Percentiles rank a stretch among this genome's conserved stretches.
These are phyloP conservation scores for Dioszegia hungarica DNA, from an alignment of 768 basidiomycete genomes.

Conservation along the genomic window DNA sequence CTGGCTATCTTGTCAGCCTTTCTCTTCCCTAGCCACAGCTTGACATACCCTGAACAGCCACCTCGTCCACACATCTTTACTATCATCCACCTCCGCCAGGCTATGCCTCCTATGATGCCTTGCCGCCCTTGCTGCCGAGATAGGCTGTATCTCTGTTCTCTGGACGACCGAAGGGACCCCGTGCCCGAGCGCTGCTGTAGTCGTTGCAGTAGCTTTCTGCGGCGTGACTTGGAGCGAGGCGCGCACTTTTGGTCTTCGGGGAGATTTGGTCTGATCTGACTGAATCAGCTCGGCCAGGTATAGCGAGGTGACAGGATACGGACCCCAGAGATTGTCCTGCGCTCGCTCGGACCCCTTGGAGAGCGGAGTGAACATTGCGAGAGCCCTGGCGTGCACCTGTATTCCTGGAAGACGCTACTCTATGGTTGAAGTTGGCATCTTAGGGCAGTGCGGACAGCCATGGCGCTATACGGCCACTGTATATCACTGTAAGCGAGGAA, in stretches of 20 bases:
- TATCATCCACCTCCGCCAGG: slow-evolving; percentile 13
- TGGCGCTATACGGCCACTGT: no score
- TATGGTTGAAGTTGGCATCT: no score
- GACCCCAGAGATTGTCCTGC: slow-evolving; percentile 45
- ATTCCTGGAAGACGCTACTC: no score
- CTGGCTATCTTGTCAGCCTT: slow-evolving; percentile 36
- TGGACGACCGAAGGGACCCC: background rate
- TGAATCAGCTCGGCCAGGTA: background rate
- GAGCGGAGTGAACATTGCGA: slow-evolving; percentile 47
- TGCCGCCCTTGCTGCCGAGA: background rate
- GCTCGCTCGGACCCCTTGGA: slow-evolving; percentile 44
- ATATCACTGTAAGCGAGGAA: no score
- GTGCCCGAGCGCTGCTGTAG: background rate
- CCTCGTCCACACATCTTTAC: slow-evolving; percentile 19
- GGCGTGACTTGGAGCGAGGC: slow-evolving; percentile 6
- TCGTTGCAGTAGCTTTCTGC: background rate
- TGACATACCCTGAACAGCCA: slow-evolving; percentile 35
- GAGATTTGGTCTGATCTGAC: slow-evolving; percentile 32
- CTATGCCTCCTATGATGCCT: slow-evolving; percentile 14
- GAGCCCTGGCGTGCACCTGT: no score
- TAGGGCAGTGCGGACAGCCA: no score
- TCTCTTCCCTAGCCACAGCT: background rate
- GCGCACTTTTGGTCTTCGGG: slow-evolving; percentile 14
- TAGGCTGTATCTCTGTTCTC: slow-evolving; percentile 2
- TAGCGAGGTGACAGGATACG: slow-evolving; percentile 1